Percentiles rank a stretch among this genome's conserved stretches.
Conservation (phyloP, 768 basidiomycete species). For the Boletus sp. region DNA sequence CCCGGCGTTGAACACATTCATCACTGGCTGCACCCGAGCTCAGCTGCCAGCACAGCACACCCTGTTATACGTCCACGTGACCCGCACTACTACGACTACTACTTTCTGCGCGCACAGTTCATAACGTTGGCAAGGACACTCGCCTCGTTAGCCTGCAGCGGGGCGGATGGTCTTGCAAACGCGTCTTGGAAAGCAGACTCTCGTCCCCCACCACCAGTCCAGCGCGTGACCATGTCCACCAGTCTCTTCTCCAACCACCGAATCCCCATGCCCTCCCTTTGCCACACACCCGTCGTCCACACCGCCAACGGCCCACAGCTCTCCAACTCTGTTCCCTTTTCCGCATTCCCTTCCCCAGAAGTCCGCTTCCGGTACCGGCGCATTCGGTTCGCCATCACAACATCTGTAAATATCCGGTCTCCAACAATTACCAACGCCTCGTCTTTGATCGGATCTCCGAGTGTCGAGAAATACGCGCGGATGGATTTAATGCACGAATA, state of each 20-base stretch:
- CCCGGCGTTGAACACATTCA: neutral
- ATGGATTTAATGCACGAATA: conserved; percentile 73
- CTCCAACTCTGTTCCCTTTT: neutral
- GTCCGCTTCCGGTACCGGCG: conserved; percentile 1
- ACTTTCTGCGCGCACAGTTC: no score
- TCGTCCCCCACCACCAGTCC: no score
- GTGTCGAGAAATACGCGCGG: conserved; percentile 68
- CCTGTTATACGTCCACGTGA: neutral
- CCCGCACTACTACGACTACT: neutral
- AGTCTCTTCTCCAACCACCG: conserved; percentile 56
- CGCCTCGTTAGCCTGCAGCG: no score
- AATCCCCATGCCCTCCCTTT: conserved; percentile 58
- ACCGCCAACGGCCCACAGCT: conserved; percentile 54
- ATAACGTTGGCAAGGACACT: no score
- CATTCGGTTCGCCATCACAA: conserved; percentile 82
- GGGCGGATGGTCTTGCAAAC: neutral
- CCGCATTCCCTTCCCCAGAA: neutral
- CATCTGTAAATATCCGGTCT: conserved; percentile 90
- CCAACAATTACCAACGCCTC: conserved; percentile 80
- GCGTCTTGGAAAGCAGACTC: neutral
- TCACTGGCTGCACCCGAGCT: neutral
- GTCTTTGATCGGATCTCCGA: conserved; percentile 51
- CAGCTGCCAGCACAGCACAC: neutral
- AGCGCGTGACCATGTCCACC: conserved; percentile 43
- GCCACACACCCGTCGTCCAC: conserved; percentile 71